Evolutionary conservation across 305 asterid genomes (phyloP).

Genomic region (Rubia peregrina): DNA sequence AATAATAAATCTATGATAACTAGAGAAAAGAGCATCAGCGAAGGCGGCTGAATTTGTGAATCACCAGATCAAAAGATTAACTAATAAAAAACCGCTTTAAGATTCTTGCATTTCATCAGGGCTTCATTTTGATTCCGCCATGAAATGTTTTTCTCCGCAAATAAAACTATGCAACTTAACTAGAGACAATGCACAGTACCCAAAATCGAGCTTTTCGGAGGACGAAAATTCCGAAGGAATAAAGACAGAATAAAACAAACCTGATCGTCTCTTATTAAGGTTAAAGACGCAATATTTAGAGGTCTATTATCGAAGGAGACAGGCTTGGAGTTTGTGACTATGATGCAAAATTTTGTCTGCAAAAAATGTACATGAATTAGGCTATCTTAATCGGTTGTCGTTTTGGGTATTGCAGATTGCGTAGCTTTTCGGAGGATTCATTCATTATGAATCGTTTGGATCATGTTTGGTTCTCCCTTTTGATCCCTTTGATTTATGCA

Average conservation of each 20-base stretch:
- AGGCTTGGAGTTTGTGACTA: slow-evolving; percentile 14
- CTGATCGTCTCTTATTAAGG: neutral
- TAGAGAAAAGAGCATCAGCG: neutral
- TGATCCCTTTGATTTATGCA: no score
- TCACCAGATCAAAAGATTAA: neutral
- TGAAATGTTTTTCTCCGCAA: neutral
- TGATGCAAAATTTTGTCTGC: slow-evolving; percentile 15
- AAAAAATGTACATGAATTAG: neutral
- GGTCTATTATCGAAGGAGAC: slow-evolving; percentile 16
- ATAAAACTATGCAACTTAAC: slow-evolving; percentile 7
- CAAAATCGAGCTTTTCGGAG: neutral
- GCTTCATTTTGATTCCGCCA: slow-evolving; percentile 6
- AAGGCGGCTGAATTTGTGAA: neutral
- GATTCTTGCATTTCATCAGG: neutral
- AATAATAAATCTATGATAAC: neutral
- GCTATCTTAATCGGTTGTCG: slow-evolving; percentile 6
- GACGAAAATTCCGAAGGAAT: slow-evolving; percentile 25
- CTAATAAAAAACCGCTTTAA: neutral
- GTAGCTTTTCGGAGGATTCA: neutral
- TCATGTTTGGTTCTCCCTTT: no score
- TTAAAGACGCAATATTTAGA: neutral
- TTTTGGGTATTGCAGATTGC: neutral
- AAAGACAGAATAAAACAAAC: slow-evolving; percentile 12
- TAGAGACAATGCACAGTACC: slow-evolving; percentile 1
- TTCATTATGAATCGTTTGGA: neutral